Conservation (phyloP, 2,329 filamentous ascomycete genomes). For the Paraphoma chrysanthemicola region DNA sequence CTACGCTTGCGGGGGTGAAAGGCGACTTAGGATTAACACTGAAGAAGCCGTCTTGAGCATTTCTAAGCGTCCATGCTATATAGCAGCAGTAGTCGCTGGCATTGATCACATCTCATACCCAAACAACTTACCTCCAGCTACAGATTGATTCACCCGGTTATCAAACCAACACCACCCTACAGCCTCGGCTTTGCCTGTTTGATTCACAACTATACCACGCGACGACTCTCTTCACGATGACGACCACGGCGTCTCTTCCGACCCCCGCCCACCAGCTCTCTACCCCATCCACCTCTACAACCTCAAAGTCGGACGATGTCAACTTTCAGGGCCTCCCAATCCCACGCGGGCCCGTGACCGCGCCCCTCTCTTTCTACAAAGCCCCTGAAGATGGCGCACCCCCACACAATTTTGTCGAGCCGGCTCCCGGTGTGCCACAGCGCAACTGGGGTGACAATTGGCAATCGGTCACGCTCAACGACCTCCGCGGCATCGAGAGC, state of each 20-base stretch:
- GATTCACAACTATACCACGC: background rate
- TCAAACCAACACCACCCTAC: background rate
- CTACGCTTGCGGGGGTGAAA: background rate
- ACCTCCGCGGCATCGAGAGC: slow-evolving; percentile 75
- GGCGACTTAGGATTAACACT: background rate
- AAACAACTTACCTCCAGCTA: slow-evolving; percentile 12
- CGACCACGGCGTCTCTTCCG: slow-evolving; percentile 51
- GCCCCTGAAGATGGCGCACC: slow-evolving; percentile 35
- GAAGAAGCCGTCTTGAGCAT: slow-evolving; percentile 16
- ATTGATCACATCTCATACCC: slow-evolving; percentile 11
- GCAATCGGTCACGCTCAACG: slow-evolving; percentile 67
- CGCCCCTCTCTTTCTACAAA: slow-evolving; percentile 38
- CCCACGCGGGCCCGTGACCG: slow-evolving; percentile 34
- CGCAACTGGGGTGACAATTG: slow-evolving; percentile 66
- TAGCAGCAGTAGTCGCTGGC: slow-evolving; percentile 15
- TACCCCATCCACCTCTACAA: slow-evolving; percentile 29
- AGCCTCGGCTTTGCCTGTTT: background rate
- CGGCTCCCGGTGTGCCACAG: slow-evolving; percentile 67
- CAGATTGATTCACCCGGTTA: background rate
- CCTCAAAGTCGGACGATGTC: slow-evolving; percentile 35
- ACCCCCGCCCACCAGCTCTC: slow-evolving; percentile 53
- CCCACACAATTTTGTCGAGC: slow-evolving; percentile 63
- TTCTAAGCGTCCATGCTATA: slow-evolving; percentile 40
- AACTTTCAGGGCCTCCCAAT: slow-evolving; percentile 41
- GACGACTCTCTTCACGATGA: slow-evolving; percentile 41